These are phyloP conservation scores for Trypanosomatidae sp. DNA, from an alignment of 208 protist genomes.

Conservation along the genomic window DNA sequence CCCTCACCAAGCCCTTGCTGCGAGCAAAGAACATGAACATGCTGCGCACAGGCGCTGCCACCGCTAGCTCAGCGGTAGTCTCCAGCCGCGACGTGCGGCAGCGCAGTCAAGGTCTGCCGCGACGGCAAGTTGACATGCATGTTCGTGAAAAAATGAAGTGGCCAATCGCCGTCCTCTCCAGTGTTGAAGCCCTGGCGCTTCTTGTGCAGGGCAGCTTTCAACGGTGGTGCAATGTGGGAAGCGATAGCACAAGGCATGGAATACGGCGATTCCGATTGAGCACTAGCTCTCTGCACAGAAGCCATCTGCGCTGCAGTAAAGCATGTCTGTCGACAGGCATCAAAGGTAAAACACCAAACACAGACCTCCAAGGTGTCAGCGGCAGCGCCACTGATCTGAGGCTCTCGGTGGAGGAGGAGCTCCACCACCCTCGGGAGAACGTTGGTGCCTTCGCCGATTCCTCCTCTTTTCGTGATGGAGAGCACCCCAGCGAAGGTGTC, in stretches of 20 bases:
- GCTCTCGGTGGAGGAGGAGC: slow-evolving; percentile 11
- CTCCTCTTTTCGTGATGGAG: neutral
- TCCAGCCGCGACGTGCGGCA: neutral
- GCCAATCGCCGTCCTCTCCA: neutral
- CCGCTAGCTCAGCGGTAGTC: slow-evolving; percentile 3
- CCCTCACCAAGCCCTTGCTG: neutral
- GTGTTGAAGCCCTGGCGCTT: neutral
- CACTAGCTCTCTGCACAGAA: neutral
- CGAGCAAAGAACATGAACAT: slow-evolving; percentile 2
- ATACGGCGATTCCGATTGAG: neutral
- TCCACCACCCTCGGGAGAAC: slow-evolving; percentile 8
- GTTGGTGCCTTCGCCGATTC: slow-evolving; percentile 2
- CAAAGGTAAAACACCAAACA: neutral
- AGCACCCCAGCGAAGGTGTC: neutral
- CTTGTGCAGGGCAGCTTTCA: neutral
- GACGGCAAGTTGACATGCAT: neutral
- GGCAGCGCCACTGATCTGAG: neutral
- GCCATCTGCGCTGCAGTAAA: neutral
- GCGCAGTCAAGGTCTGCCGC: neutral
- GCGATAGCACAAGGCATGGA: neutral
- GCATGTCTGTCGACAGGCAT: neutral
- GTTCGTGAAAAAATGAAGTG: neutral
- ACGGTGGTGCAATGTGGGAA: neutral
- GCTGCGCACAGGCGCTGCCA: slow-evolving; percentile 9
- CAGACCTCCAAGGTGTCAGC: neutral